phyloP scores from a whole-genome alignment of 768 basidiomycete genomes.

The Pleurotus djamor region DNA sequence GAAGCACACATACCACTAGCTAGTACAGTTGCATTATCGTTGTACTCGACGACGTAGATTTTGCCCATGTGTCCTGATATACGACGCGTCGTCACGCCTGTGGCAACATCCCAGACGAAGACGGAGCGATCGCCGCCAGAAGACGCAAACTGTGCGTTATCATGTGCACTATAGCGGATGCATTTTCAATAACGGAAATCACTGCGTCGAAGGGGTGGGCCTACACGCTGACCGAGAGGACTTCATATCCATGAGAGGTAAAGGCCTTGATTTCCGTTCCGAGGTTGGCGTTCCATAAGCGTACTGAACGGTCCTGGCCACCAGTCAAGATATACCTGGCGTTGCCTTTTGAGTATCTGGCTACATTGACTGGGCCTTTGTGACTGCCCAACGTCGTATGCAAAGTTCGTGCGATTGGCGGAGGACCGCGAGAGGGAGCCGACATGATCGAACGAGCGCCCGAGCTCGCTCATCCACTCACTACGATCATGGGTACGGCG shows the following conservation, averaged over 20 bases:
- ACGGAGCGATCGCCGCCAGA: slow-evolving; percentile 92
- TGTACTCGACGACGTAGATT: slow-evolving; percentile 89
- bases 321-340: slow-evolving; percentile 93
- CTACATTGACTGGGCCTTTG: slow-evolving; percentile 87
- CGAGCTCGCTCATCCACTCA: not conserved
- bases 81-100: slow-evolving; percentile 79
- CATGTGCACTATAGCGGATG: slow-evolving; percentile 47
- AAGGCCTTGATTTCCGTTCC: slow-evolving; percentile 93
- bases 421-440: slow-evolving; percentile 52
- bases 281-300: slow-evolving; percentile 85
- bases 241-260: slow-evolving; percentile 92
- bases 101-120: slow-evolving; percentile 94
- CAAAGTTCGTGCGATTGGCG: slow-evolving; percentile 54
- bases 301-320: slow-evolving; percentile 85
- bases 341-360: slow-evolving; percentile 85
- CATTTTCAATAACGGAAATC: not conserved
- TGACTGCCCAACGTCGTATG: slow-evolving; percentile 65
- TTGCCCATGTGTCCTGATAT: slow-evolving; percentile 89
- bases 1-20: slow-evolving; percentile 68
- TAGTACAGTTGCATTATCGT: slow-evolving; percentile 80
- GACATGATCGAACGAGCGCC: slow-evolving; percentile 22
- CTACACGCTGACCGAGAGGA: slow-evolving; percentile 87
- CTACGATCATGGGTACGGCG: slow-evolving; percentile 31
- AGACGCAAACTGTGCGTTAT: slow-evolving; percentile 93
- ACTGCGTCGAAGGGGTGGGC: slow-evolving; percentile 24